phyloP scores from a whole-genome alignment of 164 flowering plant species.

The Dillenia turbinata region DNA sequence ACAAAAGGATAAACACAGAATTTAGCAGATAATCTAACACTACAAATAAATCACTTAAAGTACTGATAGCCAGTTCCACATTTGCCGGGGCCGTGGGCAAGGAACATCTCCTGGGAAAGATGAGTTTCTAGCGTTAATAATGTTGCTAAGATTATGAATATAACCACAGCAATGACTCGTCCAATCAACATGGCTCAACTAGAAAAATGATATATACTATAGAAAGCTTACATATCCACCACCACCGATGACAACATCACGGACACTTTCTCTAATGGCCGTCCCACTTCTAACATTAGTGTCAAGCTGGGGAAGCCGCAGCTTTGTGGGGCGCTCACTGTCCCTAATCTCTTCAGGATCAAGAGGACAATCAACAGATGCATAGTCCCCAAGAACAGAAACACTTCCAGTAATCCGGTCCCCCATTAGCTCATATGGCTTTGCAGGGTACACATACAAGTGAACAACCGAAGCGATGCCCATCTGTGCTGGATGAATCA shows the following conservation, averaged over 20 bases:
- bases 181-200: too few relatives aligned
- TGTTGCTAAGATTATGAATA: too few relatives aligned
- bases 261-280: conserved; percentile 83
- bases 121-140: too few relatives aligned
- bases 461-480: conserved; percentile 90
- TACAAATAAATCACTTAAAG: not conserved
- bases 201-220: not conserved
- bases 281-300: conserved; percentile 53
- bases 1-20: conserved; percentile 1
- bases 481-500: conserved; percentile 92
- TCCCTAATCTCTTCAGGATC: conserved; percentile 98
- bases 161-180: too few relatives aligned
- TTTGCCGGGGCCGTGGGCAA: too few relatives aligned
- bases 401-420: conserved; percentile 63
- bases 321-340: conserved; percentile 88
- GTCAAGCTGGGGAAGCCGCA: conserved; percentile 86
- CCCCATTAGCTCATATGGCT: conserved; percentile 87
- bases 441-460: conserved; percentile 89
- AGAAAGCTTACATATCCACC: conserved; percentile 75
- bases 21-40: not conserved
- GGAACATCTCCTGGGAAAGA: too few relatives aligned
- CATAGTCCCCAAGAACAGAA: conserved; percentile 93
- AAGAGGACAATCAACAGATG: conserved; percentile 74
- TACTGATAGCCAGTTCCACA: not conserved
- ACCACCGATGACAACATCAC: conserved; percentile 88